These are phyloP conservation scores for Tylopilus sp. DNA, from an alignment of 1,284 basidiomycete species.

Conservation along the genomic window DNA sequence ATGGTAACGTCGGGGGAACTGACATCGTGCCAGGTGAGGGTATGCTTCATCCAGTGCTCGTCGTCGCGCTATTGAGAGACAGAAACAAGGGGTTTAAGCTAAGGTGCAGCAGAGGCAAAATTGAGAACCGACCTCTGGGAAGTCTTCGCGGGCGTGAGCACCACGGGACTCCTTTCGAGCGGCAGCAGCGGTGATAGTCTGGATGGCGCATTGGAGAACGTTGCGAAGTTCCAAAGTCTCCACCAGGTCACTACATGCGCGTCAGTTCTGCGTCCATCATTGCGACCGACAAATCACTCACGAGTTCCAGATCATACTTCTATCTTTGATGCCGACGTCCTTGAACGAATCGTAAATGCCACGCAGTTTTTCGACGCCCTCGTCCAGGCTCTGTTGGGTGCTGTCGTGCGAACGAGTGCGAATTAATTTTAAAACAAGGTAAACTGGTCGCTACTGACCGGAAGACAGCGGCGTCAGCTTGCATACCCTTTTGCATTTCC, in stretches of 20 bases:
- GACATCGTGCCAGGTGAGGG: constrained; percentile 79
- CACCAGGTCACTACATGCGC: constrained; percentile 72
- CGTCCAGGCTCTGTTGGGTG: constrained; percentile 87
- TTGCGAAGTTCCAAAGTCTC: constrained; percentile 98
- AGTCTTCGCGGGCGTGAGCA: constrained; percentile 97
- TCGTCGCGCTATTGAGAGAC: constrained; percentile 68
- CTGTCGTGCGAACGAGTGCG: constrained; percentile 41
- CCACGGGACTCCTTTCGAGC: constrained; percentile 97
- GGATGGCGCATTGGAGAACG: constrained; percentile 90
- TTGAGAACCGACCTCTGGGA: constrained; percentile 62
- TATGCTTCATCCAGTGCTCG: constrained; percentile 92
- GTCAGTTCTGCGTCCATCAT: constrained; percentile 13
- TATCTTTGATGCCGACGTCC: constrained; percentile 94
- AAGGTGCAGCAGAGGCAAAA: not conserved
- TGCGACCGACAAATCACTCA: constrained; percentile 37
- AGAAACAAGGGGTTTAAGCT: constrained; percentile 1
- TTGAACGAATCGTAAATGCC: constrained; percentile 86
- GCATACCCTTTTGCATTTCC: constrained; percentile 99
- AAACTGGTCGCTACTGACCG: constrained; percentile 43
- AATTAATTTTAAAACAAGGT: constrained; percentile 4
- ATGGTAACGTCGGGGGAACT: constrained; percentile 81
- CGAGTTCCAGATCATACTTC: constrained; percentile 99
- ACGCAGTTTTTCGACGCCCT: constrained; percentile 86
- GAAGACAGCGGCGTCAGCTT: constrained; percentile 89
- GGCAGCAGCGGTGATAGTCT: constrained; percentile 94